These are phyloP conservation scores for Hyphopichia wangnamkhiaoensis DNA, from an alignment of 1,139 yeast species.

Conservation along the genomic window DNA sequence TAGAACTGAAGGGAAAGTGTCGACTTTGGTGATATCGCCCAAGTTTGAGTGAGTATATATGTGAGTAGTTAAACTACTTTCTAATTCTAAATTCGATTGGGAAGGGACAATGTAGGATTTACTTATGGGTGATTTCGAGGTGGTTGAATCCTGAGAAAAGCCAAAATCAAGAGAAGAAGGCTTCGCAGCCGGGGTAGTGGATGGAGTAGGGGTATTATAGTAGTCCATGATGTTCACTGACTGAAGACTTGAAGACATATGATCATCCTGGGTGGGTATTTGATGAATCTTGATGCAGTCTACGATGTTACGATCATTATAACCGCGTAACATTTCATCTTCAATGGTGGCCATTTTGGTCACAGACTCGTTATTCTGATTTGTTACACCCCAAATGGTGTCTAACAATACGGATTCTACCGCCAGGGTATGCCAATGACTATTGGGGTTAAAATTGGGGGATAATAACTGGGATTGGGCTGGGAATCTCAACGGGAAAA, in stretches of 20 bases:
- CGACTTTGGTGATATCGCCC: slow-evolving; percentile 25
- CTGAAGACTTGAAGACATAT: not conserved
- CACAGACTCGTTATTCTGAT: slow-evolving; percentile 13
- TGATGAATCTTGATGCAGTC: slow-evolving; percentile 28
- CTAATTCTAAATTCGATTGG: slow-evolving; percentile 4
- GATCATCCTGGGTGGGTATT: not conserved
- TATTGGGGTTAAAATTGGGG: slow-evolving; percentile 17
- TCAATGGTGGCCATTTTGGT: slow-evolving; percentile 38
- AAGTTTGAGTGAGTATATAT: slow-evolving; percentile 19
- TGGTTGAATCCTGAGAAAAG: slow-evolving; percentile 4
- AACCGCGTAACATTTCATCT: slow-evolving; percentile 28
- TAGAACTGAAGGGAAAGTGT: slow-evolving; percentile 34
- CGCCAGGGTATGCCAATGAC: slow-evolving; percentile 46
- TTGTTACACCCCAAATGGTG: slow-evolving; percentile 39
- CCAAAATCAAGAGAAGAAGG: slow-evolving; percentile 11
- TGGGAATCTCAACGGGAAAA: slow-evolving; percentile 40
- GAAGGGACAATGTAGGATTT: slow-evolving; percentile 12
- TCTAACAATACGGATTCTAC: slow-evolving; percentile 32
- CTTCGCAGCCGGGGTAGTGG: not conserved
- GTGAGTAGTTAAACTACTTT: slow-evolving; percentile 15
- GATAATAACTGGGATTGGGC: slow-evolving; percentile 10
- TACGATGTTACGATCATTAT: slow-evolving; percentile 31
- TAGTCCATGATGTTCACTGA: slow-evolving; percentile 15
- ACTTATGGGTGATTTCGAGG: slow-evolving; percentile 3
- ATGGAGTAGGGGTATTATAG: slow-evolving; percentile 3